Evolutionary conservation across 306 rosid genomes (phyloP), one percentile per base, ranked within the genome.

Genomic region (Pachyrhizus erosus): DNA sequence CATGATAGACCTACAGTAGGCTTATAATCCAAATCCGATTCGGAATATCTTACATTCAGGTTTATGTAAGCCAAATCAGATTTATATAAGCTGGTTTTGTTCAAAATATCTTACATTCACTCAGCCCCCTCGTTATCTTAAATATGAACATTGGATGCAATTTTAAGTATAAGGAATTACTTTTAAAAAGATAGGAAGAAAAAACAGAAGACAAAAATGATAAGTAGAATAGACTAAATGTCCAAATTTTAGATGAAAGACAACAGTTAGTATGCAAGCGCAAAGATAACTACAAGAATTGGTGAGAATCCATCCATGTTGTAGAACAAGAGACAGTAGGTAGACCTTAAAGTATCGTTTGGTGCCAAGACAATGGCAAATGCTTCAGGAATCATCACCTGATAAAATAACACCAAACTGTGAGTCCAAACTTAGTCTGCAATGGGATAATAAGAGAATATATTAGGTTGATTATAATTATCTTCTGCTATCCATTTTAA

Each of bases 321-420:
- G 23, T 29, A 26, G 34, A 29, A 68, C 40, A 20, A 70, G 52
- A 74, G 58, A 73, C 23, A 57, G 33, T 74, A 12, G 68, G 52
- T 80, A 65, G 66, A 94, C 94, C 97, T 90, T 57, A 89, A 73
- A 51, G 89, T 48, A 84, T 94, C 98, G 7, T 81, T 89, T 43
- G 98, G 96, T 40, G 98, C 96, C 87, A 92, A 81, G 70, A 94
- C 96, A 89, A 90, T 85, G 61, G 97, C 96, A 82, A 94, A 87
- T 62, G 94, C 98, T 89, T 94, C 94, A 1, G 97, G 93, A 77
- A 91, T 79, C 98, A 92, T 92, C 34, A 74, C 79, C 96, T 94
- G 90, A 60, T 75, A 73, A 62, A 57, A 27, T 37, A 75, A 82
- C 31, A 61, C 24, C 40, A 55, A 78, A 73, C 77, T 2, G 29